phyloP scores from a whole-genome alignment of 306 rosid genomes.

The Glycine tomentella region DNA sequence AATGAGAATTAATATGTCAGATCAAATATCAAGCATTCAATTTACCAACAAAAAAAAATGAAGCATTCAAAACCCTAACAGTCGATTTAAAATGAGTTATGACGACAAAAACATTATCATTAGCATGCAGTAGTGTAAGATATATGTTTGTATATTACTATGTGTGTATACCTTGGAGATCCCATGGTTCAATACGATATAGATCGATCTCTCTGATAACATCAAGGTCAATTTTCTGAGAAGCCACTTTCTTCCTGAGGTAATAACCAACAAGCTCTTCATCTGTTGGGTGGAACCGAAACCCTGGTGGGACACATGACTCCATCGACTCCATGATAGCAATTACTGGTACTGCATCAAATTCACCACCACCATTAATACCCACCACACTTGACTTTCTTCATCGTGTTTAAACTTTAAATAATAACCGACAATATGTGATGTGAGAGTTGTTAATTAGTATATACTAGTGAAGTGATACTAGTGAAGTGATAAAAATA shows the following conservation, averaged over 20 bases:
- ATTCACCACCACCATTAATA: conserved; percentile 64
- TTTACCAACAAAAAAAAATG: no score
- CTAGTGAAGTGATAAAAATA: conserved; percentile 18
- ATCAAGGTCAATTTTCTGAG: conserved; percentile 93
- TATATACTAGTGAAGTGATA: background rate
- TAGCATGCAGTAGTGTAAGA: background rate
- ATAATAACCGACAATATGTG: conserved; percentile 53
- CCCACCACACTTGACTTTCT: conserved; percentile 48
- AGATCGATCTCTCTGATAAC: conserved; percentile 96
- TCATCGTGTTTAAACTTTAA: conserved; percentile 64
- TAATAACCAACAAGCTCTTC: conserved; percentile 96
- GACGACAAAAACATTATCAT: background rate
- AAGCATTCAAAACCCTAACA: conserved; percentile 21
- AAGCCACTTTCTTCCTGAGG: conserved; percentile 87
- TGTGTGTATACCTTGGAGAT: conserved; percentile 77
- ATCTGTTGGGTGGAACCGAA: conserved; percentile 96
- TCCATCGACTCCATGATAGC: conserved; percentile 60
- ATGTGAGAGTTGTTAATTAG: background rate
- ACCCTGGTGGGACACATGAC: conserved; percentile 93
- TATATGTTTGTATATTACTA: background rate
- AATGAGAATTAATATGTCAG: background rate
- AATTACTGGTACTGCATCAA: conserved; percentile 67
- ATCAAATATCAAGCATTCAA: background rate
- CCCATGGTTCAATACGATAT: conserved; percentile 97
- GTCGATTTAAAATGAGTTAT: background rate